Conservation (phyloP, 257 asterid species). For the Echium plantagineum region DNA sequence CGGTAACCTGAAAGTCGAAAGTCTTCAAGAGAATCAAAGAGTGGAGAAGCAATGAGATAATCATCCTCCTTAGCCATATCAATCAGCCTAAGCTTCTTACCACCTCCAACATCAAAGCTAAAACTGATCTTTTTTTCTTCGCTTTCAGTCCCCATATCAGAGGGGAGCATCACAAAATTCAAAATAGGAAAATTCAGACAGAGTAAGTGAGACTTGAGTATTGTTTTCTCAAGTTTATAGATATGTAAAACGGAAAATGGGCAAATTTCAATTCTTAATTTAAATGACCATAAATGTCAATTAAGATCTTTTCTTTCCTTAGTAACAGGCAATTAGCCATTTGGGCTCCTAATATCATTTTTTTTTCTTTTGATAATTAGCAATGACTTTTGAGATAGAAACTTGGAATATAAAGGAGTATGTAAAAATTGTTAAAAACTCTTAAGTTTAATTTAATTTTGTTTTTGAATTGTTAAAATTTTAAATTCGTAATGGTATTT, state of each 20-base stretch:
- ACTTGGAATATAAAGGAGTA: too few species aligned
- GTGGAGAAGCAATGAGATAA: slow-evolving; percentile 36
- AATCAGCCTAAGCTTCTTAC: slow-evolving; percentile 41
- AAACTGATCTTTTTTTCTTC: slow-evolving; percentile 23
- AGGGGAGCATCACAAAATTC: too few species aligned
- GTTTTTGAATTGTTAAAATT: too few species aligned
- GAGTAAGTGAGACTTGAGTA: neutral
- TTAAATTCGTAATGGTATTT: too few species aligned
- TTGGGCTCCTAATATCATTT: too few species aligned
- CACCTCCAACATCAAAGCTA: slow-evolving; percentile 22
- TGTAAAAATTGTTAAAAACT: too few species aligned
- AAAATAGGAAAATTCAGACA: neutral
- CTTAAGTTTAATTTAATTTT: too few species aligned
- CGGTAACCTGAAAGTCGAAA: slow-evolving; percentile 40
- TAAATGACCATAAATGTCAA: neutral
- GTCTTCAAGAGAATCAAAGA: slow-evolving; percentile 28
- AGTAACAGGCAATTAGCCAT: too few species aligned
- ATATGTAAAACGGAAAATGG: neutral
- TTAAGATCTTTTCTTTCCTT: too few species aligned
- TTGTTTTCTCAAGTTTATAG: neutral
- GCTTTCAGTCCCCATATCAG: slow-evolving; percentile 12
- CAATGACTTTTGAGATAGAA: too few species aligned
- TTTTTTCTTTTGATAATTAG: too few species aligned
- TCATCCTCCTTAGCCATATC: slow-evolving; percentile 42
- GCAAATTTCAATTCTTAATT: neutral